These are phyloP conservation scores for Pezicula radicicola DNA, from an alignment of 2,329 filamentous ascomycete genomes.

Conservation along the genomic window DNA sequence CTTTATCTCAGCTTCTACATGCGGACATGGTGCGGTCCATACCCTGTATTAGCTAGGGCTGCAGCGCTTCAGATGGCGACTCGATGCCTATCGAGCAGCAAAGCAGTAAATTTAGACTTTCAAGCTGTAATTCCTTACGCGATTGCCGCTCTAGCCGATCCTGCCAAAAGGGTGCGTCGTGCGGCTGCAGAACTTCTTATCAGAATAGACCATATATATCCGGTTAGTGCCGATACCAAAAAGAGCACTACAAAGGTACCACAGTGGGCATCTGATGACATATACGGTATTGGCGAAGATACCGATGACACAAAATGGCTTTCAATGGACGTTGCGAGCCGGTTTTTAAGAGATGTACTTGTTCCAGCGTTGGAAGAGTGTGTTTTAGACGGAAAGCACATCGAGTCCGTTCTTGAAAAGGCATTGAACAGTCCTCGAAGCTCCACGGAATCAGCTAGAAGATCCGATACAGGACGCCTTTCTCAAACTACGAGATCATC, in stretches of 20 bases:
- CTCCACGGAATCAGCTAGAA: conserved; percentile 38
- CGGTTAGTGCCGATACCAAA: conserved; percentile 34
- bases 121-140: conserved; percentile 83
- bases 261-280: conserved; percentile 55
- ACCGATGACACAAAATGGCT: conserved; percentile 53
- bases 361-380: conserved; percentile 80
- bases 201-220: conserved; percentile 50
- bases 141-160: conserved; percentile 70
- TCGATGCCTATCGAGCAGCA: conserved; percentile 48
- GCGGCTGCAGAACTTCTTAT: conserved; percentile 68
- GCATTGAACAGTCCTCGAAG: conserved; percentile 52
- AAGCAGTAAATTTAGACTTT: conserved; percentile 56
- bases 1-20: conserved; percentile 75
- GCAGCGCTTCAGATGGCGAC: conserved; percentile 67
- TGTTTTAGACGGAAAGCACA: conserved; percentile 71
- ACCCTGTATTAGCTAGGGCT: conserved; percentile 65
- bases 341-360: conserved; percentile 64
- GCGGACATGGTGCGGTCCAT: conserved; percentile 69
- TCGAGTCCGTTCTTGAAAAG: conserved; percentile 60
- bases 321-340: conserved; percentile 51
- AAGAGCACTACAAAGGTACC: conserved; percentile 34
- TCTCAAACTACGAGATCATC: conserved; percentile 60
- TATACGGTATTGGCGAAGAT: conserved; percentile 60
- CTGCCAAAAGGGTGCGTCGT: conserved; percentile 71
- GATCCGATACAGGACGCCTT: conserved; percentile 38